Percentiles rank a stretch among this genome's conserved stretches.
phyloP scores from a whole-genome alignment of 345 rosid species.

The Hibiscus syriacus region DNA sequence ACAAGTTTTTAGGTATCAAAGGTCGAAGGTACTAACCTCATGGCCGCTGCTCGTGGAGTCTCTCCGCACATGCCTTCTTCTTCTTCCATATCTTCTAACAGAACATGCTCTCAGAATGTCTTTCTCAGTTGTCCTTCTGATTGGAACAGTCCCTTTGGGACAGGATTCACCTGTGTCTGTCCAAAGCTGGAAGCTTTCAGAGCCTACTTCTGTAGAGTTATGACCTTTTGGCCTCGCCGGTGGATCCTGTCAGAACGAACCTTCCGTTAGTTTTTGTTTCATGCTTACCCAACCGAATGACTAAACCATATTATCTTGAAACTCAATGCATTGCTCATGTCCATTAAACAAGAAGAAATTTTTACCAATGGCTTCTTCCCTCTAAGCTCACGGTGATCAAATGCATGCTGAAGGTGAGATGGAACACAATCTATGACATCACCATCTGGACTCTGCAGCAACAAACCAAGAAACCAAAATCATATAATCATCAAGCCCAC shows the following conservation, averaged over 20 bases:
- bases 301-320: not conserved
- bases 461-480: not conserved
- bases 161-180: conserved; percentile 73
- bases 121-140: conserved; percentile 61
- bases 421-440: conserved; percentile 85
- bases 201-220: conserved; percentile 24
- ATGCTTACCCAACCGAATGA: not conserved
- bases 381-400: conserved; percentile 76
- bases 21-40: conserved; percentile 44
- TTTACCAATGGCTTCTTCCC: conserved; percentile 76
- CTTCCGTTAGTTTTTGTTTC: not conserved
- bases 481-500: conserved; percentile 2
- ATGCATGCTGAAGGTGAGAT: conserved; percentile 87
- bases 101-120: conserved; percentile 78
- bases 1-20: not conserved
- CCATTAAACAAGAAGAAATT: not conserved
- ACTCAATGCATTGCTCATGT: conserved; percentile 2
- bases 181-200: conserved; percentile 68
- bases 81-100: conserved; percentile 58
- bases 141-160: conserved; percentile 81
- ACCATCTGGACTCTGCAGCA: conserved; percentile 86
- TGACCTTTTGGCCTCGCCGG: conserved; percentile 53
- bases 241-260: conserved; percentile 42
- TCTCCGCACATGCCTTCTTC: conserved; percentile 67
- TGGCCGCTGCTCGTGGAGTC: conserved; percentile 81